These are phyloP conservation scores for Sarocladium kiliense DNA, from an alignment of 2,329 filamentous ascomycete species.

Conservation along the genomic window DNA sequence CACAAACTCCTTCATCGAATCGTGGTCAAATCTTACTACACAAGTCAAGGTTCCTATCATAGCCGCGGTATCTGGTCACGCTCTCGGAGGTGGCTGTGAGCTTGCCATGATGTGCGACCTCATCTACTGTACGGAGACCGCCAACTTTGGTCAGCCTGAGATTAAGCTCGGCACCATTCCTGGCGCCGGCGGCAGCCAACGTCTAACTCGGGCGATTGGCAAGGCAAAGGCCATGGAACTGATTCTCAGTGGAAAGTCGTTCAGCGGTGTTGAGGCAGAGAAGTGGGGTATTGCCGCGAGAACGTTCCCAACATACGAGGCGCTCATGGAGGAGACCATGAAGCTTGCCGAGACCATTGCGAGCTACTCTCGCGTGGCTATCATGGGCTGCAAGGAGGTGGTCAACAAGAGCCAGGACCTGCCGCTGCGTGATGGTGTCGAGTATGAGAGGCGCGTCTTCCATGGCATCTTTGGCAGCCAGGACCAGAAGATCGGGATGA, in stretches of 20 bases:
- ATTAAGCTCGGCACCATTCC: conserved; percentile 93
- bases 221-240: conserved; percentile 89
- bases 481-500: conserved; percentile 97
- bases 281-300: conserved; percentile 87
- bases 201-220: conserved; percentile 75
- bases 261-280: conserved; percentile 78
- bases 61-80: conserved; percentile 89
- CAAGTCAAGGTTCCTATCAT: conserved; percentile 91
- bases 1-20: conserved; percentile 86
- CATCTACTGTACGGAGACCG: conserved; percentile 78
- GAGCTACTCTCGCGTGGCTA: conserved; percentile 76
- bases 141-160: conserved; percentile 95
- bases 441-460: conserved; percentile 91
- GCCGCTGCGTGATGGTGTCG: conserved; percentile 80
- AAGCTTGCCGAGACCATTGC: conserved; percentile 88
- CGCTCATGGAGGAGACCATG: conserved; percentile 74
- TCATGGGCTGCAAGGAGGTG: conserved; percentile 92
- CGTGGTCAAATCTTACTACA: conserved; percentile 82
- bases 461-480: conserved; percentile 88
- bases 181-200: conserved; percentile 85
- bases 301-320: conserved; percentile 73
- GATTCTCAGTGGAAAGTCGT: conserved; percentile 79
- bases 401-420: conserved; percentile 98
- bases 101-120: conserved; percentile 97
- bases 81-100: conserved; percentile 92